Base-by-base conservation (phyloP, 352 stramenopile genomes). In the Phytophthora fragariae region DNA sequence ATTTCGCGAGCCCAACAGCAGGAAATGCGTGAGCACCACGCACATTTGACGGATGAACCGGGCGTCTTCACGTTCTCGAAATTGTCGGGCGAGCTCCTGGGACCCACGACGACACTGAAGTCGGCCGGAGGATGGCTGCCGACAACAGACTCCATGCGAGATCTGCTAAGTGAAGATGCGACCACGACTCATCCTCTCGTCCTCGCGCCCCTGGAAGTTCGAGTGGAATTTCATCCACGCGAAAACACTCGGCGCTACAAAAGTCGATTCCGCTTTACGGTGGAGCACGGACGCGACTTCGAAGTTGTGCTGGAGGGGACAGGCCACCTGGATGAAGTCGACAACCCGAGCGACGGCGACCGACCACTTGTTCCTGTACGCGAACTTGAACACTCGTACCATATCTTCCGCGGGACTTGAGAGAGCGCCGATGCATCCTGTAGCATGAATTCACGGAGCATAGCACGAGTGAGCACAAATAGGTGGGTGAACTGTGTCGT, bases 241-340 rank as follows among this genome's bases (percentile, higher is more conserved):
- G 65, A 78, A 46, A 73, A 70, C 17, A 73, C 65, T 3, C 75
- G 63, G 19, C 76, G 68, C 17, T 96, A 92, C 73, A 82, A 82
- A 57, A 91, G 81, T 50, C 81, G 83, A 41, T 96, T 93, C 59
- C 87, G 85, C 11, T 85, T 96, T 33, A 69, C 49, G n/a, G 86
- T 96, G 2, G 75, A 80, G 24, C 57, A 87, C 39, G 89, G 87
- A 21, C 65, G 82, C 21, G 85, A 85, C 57, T 92, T 89, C 59
- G 89, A 96, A 59, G 61, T 96, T 15, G 80, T 92, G 35, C 72
- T 96, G 15, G 81, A 94, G 70, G 89, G 89, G 24, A 75, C 82
- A 17, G 86, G 87, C 1, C 87, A 92, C 56, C 75, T 93, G 27
- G 69, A 84, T 24, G 87, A 95, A 65, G 68, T 85, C 4, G 62